phyloP scores from a whole-genome alignment of 805 yeast species.

The Hanseniaspora jakobsenii region DNA sequence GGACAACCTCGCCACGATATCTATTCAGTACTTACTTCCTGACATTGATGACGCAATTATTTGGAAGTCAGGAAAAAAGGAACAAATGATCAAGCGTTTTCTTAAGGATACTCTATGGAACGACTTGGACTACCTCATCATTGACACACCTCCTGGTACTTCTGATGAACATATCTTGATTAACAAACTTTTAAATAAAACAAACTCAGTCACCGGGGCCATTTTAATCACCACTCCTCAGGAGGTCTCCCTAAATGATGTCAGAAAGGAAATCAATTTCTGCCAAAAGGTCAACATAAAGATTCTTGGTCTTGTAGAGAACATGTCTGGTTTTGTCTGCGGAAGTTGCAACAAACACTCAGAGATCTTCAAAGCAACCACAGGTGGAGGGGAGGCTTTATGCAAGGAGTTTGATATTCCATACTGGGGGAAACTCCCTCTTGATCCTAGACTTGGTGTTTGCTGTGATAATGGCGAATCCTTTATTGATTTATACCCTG shows the following conservation, averaged over 20 bases:
- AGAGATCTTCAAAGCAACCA: constrained; percentile 82
- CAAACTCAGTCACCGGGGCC: constrained; percentile 90
- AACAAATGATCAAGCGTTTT: constrained; percentile 83
- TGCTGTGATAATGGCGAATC: constrained; percentile 79
- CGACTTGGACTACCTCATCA: constrained; percentile 64
- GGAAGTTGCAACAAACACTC: constrained; percentile 88
- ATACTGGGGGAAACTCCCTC: constrained; percentile 83
- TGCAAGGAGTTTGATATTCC: constrained; percentile 69
- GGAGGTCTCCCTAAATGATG: constrained; percentile 90
- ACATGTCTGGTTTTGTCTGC: constrained; percentile 97
- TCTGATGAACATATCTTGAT: constrained; percentile 93
- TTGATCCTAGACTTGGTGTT: constrained; percentile 87
- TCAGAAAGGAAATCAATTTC: constrained; percentile 88
- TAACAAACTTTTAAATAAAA: constrained; percentile 65
- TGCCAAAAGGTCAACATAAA: constrained; percentile 82
- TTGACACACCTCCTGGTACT: constrained; percentile 98
- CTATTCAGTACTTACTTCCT: constrained; percentile 89
- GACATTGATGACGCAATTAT: constrained; percentile 86
- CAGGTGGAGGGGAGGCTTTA: constrained; percentile 86
- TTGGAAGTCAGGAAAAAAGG: constrained; percentile 96
- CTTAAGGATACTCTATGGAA: constrained; percentile 96
- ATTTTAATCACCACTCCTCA: constrained; percentile 93
- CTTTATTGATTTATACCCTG: constrained; percentile 72
- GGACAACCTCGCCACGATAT: constrained; percentile 90
- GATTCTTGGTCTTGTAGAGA: constrained; percentile 83